Base-by-base conservation (phyloP, 2,329 filamentous ascomycete species). In the Passalora sequoiae region DNA sequence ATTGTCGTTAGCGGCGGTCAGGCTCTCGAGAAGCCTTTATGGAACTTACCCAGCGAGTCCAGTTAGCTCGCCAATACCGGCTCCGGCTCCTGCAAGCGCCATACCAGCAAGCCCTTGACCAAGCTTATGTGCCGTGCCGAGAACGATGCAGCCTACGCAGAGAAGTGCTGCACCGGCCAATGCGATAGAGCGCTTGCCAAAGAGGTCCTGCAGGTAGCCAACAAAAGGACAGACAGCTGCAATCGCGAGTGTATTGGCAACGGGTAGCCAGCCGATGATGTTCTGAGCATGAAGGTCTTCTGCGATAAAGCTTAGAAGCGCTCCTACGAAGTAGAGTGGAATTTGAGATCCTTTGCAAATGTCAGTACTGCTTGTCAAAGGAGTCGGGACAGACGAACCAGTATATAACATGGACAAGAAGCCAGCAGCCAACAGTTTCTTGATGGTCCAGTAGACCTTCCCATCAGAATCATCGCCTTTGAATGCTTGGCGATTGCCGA, bases 21-120 rank as follows among this genome's bases (percentile, higher is more conserved):
- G 3, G 7, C 12, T 15, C 9, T 3, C n/a, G n/a, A 38, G 20
- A 9, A 8, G 19, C 12, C n/a, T n/a, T n/a, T n/a, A 12, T 6
- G 12, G 1, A 6, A 33, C 40, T 19, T 31, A 51, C 35, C 75
- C 82, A 33, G 82, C 80, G 9, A 86, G 68, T 4, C 81, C 80
- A 5, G 80, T 85, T 22, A 85, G 67, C 60, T 85, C 81, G 51
- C 80, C 80, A 49, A 85, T 73, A 12, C 81, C 82, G 10, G 81
- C 80, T 22, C 81, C 81, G 4, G 77, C 69, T 2, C 82, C 82
- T 6, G 80, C 73, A 47, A 84, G 69, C 4, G 72, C 70, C 71
- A 75, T 75, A 22, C 73, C 73, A 74, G 76, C 73, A 10, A 68
- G 49, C 9, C 61, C 56, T 41, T 62, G 60, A 16, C 53, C 63